Conservation (phyloP, 2,329 filamentous ascomycete genomes). For the Colletotrichum chrysophilum region DNA sequence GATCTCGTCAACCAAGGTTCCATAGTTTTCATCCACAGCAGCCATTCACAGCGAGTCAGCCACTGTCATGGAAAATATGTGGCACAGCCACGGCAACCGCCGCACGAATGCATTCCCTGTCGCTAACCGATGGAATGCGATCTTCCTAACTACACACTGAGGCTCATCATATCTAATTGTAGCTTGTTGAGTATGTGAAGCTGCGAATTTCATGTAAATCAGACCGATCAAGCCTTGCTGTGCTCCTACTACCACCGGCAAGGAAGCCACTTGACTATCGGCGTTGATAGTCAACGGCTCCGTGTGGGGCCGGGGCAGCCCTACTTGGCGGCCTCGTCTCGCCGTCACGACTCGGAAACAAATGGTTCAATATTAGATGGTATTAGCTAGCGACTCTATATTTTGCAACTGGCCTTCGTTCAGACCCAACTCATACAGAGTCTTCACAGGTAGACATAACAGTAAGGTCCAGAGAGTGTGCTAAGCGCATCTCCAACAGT, state of each 20-base stretch:
- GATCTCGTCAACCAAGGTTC: background rate
- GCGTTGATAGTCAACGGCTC: background rate
- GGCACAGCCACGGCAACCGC: background rate
- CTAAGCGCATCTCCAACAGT: conserved; percentile 30
- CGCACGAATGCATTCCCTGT: background rate
- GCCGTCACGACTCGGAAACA: background rate
- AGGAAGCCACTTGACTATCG: background rate
- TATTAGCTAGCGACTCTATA: background rate
- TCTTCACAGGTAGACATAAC: conserved; percentile 27
- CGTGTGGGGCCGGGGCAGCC: background rate
- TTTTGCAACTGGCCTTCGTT: background rate
- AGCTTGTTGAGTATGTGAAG: background rate
- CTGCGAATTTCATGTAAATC: background rate
- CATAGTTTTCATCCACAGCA: background rate
- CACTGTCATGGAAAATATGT: background rate
- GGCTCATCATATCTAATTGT: background rate
- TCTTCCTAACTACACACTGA: background rate
- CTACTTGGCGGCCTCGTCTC: background rate
- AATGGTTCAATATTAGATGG: background rate
- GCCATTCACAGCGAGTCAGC: background rate
- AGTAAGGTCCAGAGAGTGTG: conserved; percentile 27
- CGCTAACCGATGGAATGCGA: background rate
- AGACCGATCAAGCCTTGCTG: background rate
- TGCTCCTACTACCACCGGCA: background rate
- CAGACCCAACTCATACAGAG: background rate